Evolutionary conservation across 2,329 filamentous ascomycete genomes (phyloP).

Genomic region (Emmonsia crescens): DNA sequence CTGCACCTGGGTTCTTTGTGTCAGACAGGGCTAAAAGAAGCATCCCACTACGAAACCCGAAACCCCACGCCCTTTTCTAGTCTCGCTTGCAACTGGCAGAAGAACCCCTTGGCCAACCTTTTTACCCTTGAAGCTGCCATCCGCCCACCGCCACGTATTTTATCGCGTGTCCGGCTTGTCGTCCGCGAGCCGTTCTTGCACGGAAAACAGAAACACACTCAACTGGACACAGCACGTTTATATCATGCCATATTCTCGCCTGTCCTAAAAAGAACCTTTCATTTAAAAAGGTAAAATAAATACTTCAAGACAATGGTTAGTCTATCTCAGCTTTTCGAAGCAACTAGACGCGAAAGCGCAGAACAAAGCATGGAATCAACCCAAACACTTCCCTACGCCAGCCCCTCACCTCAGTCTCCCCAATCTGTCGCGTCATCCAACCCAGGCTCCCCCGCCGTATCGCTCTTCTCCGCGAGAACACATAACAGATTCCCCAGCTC

Average conservation of each 20-base stretch:
- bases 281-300: background rate
- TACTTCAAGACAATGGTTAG: slow-evolving; percentile 22
- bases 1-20: background rate
- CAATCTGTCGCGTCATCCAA: slow-evolving; percentile 26
- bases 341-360: slow-evolving; percentile 22
- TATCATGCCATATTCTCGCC: background rate
- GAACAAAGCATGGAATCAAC: slow-evolving; percentile 18
- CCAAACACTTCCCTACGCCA: slow-evolving; percentile 4
- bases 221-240: background rate
- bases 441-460: slow-evolving; percentile 29
- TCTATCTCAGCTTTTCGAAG: slow-evolving; percentile 25
- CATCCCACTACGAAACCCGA: background rate
- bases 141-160: slow-evolving; percentile 9
- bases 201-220: background rate
- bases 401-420: slow-evolving; percentile 19
- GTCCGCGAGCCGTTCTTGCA: background rate
- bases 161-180: background rate
- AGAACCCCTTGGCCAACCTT: slow-evolving; percentile 1
- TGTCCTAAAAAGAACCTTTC: background rate
- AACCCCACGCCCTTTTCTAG: slow-evolving; percentile 1
- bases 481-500: slow-evolving; percentile 50
- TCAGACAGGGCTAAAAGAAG: background rate
- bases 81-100: background rate
- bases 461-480: slow-evolving; percentile 30
- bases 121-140: slow-evolving; percentile 1